Evolutionary conservation across 805 yeast species (phyloP).

Genomic region (Suhomyces emberorum): DNA sequence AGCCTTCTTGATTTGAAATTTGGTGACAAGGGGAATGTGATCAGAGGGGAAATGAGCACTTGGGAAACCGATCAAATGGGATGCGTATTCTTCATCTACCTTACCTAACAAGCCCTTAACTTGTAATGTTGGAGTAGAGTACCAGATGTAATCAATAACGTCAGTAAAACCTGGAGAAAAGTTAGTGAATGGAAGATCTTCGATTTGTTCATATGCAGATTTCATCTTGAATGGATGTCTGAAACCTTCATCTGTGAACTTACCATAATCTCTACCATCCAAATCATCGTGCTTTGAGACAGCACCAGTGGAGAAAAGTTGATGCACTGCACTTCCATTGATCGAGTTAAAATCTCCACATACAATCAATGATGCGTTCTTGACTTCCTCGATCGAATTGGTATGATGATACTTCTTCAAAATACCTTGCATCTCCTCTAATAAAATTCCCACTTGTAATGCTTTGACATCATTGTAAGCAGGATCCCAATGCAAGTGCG

Average conservation of each 20-base stretch:
- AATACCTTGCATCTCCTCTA: constrained; percentile 79
- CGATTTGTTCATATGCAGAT: constrained; percentile 79
- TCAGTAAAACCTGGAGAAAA: constrained; percentile 91
- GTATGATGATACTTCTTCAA: constrained; percentile 48
- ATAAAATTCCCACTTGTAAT: constrained; percentile 86
- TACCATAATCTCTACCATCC: constrained; percentile 86
- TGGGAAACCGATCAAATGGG: constrained; percentile 86
- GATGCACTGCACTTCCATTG: constrained; percentile 85
- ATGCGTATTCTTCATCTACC: constrained; percentile 73
- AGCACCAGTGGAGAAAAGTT: constrained; percentile 76
- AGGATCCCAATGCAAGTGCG: constrained; percentile 99
- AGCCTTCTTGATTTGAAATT: constrained; percentile 65
- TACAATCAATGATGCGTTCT: constrained; percentile 70
- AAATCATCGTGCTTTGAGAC: constrained; percentile 79
- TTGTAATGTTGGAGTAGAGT: constrained; percentile 72
- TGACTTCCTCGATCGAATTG: constrained; percentile 47
- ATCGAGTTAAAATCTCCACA: constrained; percentile 97
- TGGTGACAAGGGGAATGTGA: constrained; percentile 82
- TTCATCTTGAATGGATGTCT: constrained; percentile 75
- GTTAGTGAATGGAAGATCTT: constrained; percentile 92
- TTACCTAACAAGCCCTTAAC: constrained; percentile 86
- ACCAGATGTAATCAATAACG: constrained; percentile 95
- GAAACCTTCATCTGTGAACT: constrained; percentile 85
- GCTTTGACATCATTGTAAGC: constrained; percentile 93
- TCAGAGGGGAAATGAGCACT: constrained; percentile 92